Evolutionary conservation across 768 basidiomycete species (phyloP).

Genomic region (Dictyophora rubrovolvata): DNA sequence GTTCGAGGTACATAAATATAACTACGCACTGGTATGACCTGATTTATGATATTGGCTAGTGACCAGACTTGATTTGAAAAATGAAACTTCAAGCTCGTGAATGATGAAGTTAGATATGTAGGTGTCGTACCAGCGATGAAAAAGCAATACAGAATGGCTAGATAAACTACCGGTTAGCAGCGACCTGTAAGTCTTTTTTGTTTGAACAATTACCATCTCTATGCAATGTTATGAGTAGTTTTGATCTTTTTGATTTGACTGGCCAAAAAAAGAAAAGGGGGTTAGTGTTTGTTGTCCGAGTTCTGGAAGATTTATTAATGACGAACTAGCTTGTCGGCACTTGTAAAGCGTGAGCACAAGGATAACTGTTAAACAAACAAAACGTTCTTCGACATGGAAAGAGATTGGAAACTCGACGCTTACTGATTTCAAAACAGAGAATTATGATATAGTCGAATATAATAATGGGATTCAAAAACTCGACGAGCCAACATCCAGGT

Average conservation of each 20-base stretch:
- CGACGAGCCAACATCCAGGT: not conserved
- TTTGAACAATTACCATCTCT: not conserved
- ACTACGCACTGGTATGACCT: not conserved
- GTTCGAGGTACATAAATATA: not conserved
- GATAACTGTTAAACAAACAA: not conserved
- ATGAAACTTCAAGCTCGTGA: not conserved
- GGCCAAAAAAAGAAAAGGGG: no score
- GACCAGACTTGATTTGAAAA: not conserved
- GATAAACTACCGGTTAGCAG: no score
- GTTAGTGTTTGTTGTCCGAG: not conserved
- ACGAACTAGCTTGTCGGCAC: not conserved
- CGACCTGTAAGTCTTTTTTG: not conserved
- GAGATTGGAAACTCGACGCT: not conserved
- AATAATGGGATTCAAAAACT: not conserved
- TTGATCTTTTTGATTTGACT: not conserved
- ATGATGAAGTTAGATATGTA: not conserved
- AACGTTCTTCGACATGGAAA: not conserved
- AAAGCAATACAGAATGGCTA: not conserved
- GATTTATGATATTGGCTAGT: not conserved
- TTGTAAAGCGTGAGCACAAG: not conserved
- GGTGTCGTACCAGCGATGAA: not conserved
- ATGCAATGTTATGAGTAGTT: not conserved
- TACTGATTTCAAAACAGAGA: not conserved
- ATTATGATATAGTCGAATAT: conserved; percentile 1
- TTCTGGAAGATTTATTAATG: not conserved